phyloP scores from a whole-genome alignment of 306 rosid genomes.

The Arachis stenosperma region DNA sequence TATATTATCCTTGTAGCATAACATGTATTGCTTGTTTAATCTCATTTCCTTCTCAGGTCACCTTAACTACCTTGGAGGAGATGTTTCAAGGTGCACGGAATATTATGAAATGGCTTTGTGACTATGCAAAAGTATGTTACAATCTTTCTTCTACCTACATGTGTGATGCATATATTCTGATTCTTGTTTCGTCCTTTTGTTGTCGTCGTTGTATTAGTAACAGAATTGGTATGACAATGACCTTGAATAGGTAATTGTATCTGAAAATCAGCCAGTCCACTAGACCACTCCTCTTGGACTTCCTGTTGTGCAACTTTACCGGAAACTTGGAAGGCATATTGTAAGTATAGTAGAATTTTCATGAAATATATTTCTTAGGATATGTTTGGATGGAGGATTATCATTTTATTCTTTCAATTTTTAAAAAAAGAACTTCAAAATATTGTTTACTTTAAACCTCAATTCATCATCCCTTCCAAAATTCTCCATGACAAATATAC shows the following conservation, averaged over 20 bases:
- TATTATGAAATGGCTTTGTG: constrained; percentile 95
- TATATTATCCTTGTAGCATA: constrained; percentile 7
- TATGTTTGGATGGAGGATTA: constrained; percentile 1
- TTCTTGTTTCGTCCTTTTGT: not conserved
- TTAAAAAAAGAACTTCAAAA: not conserved
- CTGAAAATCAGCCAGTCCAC: constrained; percentile 84
- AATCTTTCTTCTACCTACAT: constrained; percentile 2
- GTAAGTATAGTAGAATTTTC: constrained; percentile 58
- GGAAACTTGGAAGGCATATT: constrained; percentile 64
- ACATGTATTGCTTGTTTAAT: constrained; percentile 15
- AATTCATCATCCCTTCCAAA: not conserved
- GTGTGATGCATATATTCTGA: constrained; percentile 1
- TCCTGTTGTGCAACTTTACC: constrained; percentile 98
- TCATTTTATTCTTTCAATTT: not conserved
- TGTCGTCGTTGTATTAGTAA: constrained; percentile 7
- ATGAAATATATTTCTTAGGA: constrained; percentile 25
- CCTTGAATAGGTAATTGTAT: constrained; percentile 74
- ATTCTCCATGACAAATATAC: not conserved
- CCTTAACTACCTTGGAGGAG: constrained; percentile 86
- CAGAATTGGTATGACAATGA: constrained; percentile 34
- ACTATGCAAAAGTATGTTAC: constrained; percentile 85
- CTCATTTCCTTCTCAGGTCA: constrained; percentile 58
- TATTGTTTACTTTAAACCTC: not conserved
- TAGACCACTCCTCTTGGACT: constrained; percentile 98
- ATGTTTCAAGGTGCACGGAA: constrained; percentile 95